Conservation (phyloP, 352 stramenopile species). For the Pythium phragmiticola region DNA sequence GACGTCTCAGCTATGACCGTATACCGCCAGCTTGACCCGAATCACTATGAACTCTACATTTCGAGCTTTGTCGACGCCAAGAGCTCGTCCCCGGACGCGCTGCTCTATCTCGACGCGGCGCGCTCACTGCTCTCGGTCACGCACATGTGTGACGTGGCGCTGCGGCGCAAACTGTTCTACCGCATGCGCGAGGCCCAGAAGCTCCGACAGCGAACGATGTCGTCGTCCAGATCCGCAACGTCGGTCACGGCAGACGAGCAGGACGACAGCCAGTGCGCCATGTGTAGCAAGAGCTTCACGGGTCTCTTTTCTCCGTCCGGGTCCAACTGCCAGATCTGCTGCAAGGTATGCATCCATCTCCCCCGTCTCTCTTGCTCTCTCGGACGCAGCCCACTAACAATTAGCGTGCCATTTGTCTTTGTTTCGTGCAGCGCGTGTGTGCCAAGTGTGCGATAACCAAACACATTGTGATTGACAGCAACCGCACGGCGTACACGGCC, state of each 20-base stretch:
- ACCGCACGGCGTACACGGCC: not conserved
- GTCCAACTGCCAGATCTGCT: conserved; percentile 23
- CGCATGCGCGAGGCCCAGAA: conserved; percentile 31
- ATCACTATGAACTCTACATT: conserved; percentile 42
- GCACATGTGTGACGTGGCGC: conserved; percentile 31
- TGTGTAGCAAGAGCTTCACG: conserved; percentile 10
- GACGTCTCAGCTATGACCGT: conserved; percentile 40
- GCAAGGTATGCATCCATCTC: conserved; percentile 3
- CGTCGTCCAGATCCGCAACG: not conserved
- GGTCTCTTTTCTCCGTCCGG: conserved; percentile 11
- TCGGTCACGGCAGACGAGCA: not conserved
- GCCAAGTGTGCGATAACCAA: conserved; percentile 17
- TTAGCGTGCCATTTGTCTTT: not conserved
- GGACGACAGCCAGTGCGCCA: conserved; percentile 3
- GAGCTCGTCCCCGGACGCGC: conserved; percentile 32
- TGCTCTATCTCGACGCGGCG: conserved; percentile 37
- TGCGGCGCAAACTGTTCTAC: conserved; percentile 50
- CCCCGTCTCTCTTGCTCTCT: not conserved
- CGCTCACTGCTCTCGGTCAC: conserved; percentile 24
- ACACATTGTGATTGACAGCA: conserved; percentile 14
- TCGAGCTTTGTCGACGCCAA: conserved; percentile 41
- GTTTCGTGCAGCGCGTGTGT: conserved; percentile 17
- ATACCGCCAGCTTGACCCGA: conserved; percentile 39
- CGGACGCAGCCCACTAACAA: not conserved
- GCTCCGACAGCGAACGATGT: not conserved